Evolutionary conservation across 2,329 filamentous ascomycete genomes (phyloP).

Genomic region (Tolypocladium amazonense): DNA sequence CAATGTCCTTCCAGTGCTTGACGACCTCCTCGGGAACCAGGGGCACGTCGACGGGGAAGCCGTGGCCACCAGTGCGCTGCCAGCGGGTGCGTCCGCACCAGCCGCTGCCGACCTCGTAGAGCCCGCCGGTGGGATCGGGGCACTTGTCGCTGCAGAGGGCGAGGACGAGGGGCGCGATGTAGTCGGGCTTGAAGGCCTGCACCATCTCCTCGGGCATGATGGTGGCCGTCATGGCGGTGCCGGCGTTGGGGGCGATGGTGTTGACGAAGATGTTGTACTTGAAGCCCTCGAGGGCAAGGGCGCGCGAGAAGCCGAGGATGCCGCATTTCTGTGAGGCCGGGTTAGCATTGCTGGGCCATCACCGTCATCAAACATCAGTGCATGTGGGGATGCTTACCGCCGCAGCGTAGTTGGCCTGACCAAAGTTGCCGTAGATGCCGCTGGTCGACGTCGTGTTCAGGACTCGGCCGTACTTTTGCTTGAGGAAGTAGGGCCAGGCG

Average conservation of each 20-base stretch:
- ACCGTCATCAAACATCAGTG: not conserved
- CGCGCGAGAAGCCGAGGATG: constrained; percentile 90
- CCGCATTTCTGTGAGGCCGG: constrained; percentile 57
- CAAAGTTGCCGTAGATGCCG: constrained; percentile 98
- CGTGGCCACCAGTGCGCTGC: constrained; percentile 83
- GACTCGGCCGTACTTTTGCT: constrained; percentile 96
- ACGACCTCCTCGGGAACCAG: constrained; percentile 77
- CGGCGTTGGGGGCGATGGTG: constrained; percentile 95
- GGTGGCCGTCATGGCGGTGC: constrained; percentile 87
- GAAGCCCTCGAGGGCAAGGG: constrained; percentile 81
- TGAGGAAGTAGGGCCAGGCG: constrained; percentile 93
- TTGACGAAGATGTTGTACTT: constrained; percentile 99
- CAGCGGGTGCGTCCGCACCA: constrained; percentile 90
- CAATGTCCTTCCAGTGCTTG: constrained; percentile 66
- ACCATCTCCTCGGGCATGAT: constrained; percentile 96
- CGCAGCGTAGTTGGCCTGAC: constrained; percentile 93
- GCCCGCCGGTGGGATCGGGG: constrained; percentile 71
- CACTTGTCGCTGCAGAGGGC: constrained; percentile 78
- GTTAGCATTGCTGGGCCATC: not conserved
- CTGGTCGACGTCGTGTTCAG: constrained; percentile 96
- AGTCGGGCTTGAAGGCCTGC: constrained; percentile 98
- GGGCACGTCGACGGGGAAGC: constrained; percentile 78
- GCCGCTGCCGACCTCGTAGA: constrained; percentile 92
- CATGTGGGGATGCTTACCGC: constrained; percentile 42
- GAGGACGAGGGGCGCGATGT: constrained; percentile 87